A percentile compares a stretch with the other conserved stretches of the same genome.
These are phyloP conservation scores for Hypholoma sublateritium DNA, from an alignment of 768 basidiomycete genomes.

Conservation along the genomic window DNA sequence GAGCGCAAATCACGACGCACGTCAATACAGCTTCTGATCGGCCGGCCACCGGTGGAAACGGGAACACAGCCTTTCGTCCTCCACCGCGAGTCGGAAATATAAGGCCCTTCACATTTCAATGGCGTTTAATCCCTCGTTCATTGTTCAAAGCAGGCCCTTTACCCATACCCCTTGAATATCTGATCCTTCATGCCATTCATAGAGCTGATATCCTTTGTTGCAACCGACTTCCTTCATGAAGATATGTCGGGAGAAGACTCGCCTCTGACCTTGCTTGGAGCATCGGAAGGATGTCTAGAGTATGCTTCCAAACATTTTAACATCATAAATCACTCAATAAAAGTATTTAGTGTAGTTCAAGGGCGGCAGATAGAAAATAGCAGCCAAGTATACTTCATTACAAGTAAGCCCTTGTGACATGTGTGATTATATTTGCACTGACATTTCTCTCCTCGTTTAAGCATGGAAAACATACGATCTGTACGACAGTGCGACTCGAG, in stretches of 20 bases:
- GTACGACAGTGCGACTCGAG: neutral
- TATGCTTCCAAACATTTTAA: neutral
- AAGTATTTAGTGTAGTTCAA: neutral
- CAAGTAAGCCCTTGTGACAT: neutral
- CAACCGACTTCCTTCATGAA: neutral
- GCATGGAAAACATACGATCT: constrained; percentile 1
- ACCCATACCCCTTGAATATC: too few species aligned
- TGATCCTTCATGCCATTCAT: constrained; percentile 1
- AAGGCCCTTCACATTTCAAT: neutral
- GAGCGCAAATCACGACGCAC: constrained; percentile 2
- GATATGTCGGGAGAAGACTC: neutral
- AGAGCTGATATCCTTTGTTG: constrained; percentile 1
- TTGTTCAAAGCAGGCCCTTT: too few species aligned
- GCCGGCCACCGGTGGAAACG: neutral
- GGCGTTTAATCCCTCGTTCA: too few species aligned
- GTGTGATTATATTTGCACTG: neutral
- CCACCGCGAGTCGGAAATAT: neutral
- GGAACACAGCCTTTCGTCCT: neutral
- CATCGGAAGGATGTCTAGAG: constrained; percentile 4
- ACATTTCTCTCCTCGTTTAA: neutral
- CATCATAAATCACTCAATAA: neutral
- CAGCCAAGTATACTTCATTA: neutral
- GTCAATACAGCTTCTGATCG: constrained; percentile 4
- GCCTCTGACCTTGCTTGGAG: neutral
- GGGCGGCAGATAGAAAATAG: constrained; percentile 5